These are phyloP conservation scores for Phaeoacremonium minimum DNA, from an alignment of 2,329 filamentous ascomycete genomes.

Conservation along the genomic window DNA sequence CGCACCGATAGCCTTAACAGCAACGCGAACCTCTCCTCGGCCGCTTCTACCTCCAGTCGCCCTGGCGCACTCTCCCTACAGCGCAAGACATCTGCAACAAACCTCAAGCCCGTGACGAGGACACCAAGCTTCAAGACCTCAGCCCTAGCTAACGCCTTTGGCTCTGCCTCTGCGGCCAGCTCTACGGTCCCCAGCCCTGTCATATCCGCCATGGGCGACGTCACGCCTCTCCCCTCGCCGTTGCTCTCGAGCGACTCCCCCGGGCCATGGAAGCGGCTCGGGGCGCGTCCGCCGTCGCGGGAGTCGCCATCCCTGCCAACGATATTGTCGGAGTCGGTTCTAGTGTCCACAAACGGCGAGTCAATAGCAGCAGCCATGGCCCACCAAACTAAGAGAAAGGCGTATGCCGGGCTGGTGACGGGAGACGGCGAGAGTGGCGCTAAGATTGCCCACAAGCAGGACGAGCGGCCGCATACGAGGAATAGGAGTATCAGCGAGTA, in stretches of 20 bases:
- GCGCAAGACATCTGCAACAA: slow-evolving; percentile 37
- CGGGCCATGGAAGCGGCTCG: slow-evolving; percentile 59
- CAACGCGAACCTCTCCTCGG: slow-evolving; percentile 1
- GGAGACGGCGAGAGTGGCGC: slow-evolving; percentile 21
- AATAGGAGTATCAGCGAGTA: slow-evolving; percentile 91
- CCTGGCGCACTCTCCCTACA: slow-evolving; percentile 22
- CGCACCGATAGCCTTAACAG: slow-evolving; percentile 7
- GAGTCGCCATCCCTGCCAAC: slow-evolving; percentile 31
- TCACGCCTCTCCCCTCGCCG: slow-evolving; percentile 76
- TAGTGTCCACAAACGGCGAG: slow-evolving; percentile 48
- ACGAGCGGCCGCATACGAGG: slow-evolving; percentile 46
- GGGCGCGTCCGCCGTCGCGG: slow-evolving; percentile 40
- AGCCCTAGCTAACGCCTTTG: slow-evolving; percentile 44
- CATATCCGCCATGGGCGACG: slow-evolving; percentile 69
- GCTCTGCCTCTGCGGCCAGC: slow-evolving; percentile 52
- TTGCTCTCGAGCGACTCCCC: slow-evolving; percentile 62
- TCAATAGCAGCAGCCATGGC: slow-evolving; percentile 45
- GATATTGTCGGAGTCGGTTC: slow-evolving; percentile 36
- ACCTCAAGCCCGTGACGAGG: slow-evolving; percentile 47
- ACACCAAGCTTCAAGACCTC: slow-evolving; percentile 57
- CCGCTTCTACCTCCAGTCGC: too few species aligned
- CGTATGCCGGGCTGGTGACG: slow-evolving; percentile 43
- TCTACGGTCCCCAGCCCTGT: slow-evolving; percentile 70
- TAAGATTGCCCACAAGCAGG: slow-evolving; percentile 20
- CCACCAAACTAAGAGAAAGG: slow-evolving; percentile 52